These are phyloP conservation scores for Yarrowia keelungensis DNA, from an alignment of 805 yeast genomes.

Conservation along the genomic window DNA sequence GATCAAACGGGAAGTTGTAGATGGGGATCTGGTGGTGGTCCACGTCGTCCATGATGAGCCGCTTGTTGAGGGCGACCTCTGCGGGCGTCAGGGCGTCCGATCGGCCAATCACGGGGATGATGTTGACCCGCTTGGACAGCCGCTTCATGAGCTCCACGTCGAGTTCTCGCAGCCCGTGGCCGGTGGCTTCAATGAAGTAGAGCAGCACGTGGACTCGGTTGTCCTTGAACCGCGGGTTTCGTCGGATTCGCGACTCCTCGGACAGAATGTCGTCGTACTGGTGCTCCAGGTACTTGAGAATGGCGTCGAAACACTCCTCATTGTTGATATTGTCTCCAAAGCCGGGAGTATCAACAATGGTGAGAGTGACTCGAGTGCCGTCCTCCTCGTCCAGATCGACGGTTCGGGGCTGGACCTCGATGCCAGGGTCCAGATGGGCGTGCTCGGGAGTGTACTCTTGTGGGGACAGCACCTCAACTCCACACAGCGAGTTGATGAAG, in stretches of 20 bases:
- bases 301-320: constrained; percentile 56
- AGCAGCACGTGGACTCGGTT: constrained; percentile 78
- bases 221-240: constrained; percentile 75
- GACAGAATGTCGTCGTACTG: constrained; percentile 76
- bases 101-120: constrained; percentile 81
- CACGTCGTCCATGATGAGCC: constrained; percentile 63
- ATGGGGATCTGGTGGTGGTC: constrained; percentile 64
- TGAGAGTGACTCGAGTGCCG: constrained; percentile 60
- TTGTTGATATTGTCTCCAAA: constrained; percentile 80
- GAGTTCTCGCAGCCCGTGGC: constrained; percentile 65
- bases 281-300: constrained; percentile 67
- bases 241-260: constrained; percentile 75
- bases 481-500: constrained; percentile 71
- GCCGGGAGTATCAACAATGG: constrained; percentile 75
- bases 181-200: constrained; percentile 72
- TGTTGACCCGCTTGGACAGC: constrained; percentile 75
- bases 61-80: constrained; percentile 65
- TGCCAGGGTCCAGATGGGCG: constrained; percentile 37
- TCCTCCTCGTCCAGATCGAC: constrained; percentile 63
- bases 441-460: constrained; percentile 34
- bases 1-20: constrained; percentile 76
- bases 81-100: constrained; percentile 77
- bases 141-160: constrained; percentile 76
- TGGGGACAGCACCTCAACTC: constrained; percentile 42
- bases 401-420: constrained; percentile 32